Percentiles rank a stretch among this genome's conserved stretches.
These are phyloP conservation scores for Fusarium brachygibbosum DNA, from an alignment of 2,329 filamentous ascomycete species.

Conservation along the genomic window DNA sequence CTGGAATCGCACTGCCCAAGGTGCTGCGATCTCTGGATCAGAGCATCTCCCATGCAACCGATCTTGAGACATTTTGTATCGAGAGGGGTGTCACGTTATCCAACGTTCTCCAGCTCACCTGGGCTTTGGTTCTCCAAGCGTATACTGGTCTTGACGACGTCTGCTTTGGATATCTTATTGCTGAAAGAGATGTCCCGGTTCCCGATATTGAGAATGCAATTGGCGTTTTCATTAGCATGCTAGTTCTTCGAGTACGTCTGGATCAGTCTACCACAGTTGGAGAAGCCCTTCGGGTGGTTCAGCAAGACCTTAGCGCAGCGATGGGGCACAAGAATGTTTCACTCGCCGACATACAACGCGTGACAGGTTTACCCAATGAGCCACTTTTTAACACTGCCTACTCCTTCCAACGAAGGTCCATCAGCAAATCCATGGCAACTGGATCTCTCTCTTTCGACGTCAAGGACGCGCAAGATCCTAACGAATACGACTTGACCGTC, in stretches of 20 bases:
- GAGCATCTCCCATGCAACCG: neutral
- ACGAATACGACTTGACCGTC: slow-evolving; percentile 43
- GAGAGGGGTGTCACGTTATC: slow-evolving; percentile 25
- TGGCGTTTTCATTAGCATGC: slow-evolving; percentile 38
- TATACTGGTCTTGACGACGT: slow-evolving; percentile 37
- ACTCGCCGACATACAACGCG: slow-evolving; percentile 23
- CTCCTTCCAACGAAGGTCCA: slow-evolving; percentile 39
- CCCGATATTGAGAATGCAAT: slow-evolving; percentile 19
- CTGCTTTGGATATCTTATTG: slow-evolving; percentile 28
- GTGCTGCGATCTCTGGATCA: slow-evolving; percentile 19
- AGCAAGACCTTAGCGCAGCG: slow-evolving; percentile 6
- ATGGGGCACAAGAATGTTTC: slow-evolving; percentile 30
- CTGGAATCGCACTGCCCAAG: neutral
- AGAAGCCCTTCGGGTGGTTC: neutral
- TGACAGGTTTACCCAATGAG: slow-evolving; percentile 4
- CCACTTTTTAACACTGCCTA: slow-evolving; percentile 44
- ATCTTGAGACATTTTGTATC: slow-evolving; percentile 15
- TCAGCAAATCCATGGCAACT: slow-evolving; percentile 26
- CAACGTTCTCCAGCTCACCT: slow-evolving; percentile 27
- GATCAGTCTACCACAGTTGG: neutral
- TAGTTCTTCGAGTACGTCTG: slow-evolving; percentile 23
- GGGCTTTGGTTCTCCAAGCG: slow-evolving; percentile 33
- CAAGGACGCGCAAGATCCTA: slow-evolving; percentile 31
- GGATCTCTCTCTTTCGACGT: slow-evolving; percentile 34
- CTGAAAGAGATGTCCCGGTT: slow-evolving; percentile 23